Evolutionary conservation across 352 stramenopile genomes (phyloP).

Genomic region (Phytophthora cactorum): DNA sequence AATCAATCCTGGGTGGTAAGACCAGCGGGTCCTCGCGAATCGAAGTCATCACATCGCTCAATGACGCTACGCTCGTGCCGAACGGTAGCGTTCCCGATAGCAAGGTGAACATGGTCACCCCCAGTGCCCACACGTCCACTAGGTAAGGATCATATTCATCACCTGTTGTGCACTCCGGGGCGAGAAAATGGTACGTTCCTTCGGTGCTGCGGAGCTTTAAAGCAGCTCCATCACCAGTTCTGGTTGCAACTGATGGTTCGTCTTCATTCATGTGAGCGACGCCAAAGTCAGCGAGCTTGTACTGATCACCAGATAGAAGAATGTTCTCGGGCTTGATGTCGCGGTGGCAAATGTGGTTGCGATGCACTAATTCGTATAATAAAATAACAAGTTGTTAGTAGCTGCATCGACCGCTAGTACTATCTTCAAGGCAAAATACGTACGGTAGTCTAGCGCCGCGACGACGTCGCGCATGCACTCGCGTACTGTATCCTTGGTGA

Average conservation of each 20-base stretch:
- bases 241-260: constrained; percentile 28
- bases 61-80: constrained; percentile 50
- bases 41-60: constrained; percentile 74
- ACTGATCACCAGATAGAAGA: constrained; percentile 58
- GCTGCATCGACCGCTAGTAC: background rate
- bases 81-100: constrained; percentile 78
- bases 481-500: constrained; percentile 50
- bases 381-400: constrained; percentile 1
- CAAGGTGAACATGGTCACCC: constrained; percentile 80
- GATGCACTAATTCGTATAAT: constrained; percentile 55
- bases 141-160: constrained; percentile 77
- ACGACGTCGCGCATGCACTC: constrained; percentile 80
- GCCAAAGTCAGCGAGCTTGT: constrained; percentile 86
- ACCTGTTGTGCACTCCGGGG: constrained; percentile 80
- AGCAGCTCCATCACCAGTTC: background rate
- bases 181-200: constrained; percentile 89
- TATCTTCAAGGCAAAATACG: constrained; percentile 10
- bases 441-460: constrained; percentile 78
- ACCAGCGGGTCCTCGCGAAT: constrained; percentile 69
- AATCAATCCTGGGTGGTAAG: constrained; percentile 43
- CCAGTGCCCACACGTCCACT: constrained; percentile 87
- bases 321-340: constrained; percentile 88
- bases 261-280: constrained; percentile 71
- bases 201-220: constrained; percentile 73
- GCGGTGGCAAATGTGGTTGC: constrained; percentile 85